These are phyloP conservation scores for Gaeumannomyces tritici DNA, from an alignment of 2,329 filamentous ascomycete genomes.

Conservation along the genomic window DNA sequence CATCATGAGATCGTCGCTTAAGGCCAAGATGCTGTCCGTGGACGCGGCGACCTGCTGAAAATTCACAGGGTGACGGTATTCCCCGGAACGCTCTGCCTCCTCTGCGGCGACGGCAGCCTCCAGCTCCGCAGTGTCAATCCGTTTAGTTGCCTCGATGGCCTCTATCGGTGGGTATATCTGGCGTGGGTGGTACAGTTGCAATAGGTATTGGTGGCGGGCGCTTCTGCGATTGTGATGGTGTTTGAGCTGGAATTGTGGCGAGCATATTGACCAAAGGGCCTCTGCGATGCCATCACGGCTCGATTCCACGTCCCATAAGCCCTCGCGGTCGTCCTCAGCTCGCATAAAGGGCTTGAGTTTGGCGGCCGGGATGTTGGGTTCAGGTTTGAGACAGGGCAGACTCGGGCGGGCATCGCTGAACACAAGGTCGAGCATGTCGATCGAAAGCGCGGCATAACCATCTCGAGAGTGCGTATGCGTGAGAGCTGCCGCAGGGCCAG, in stretches of 20 bases:
- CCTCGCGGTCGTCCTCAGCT: not conserved
- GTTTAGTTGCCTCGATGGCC: not conserved
- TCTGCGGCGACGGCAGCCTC: not conserved
- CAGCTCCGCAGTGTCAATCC: not conserved
- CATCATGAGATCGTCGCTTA: slow-evolving; percentile 20
- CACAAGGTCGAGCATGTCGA: not conserved
- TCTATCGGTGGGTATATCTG: not conserved
- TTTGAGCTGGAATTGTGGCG: not conserved
- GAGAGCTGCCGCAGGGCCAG: not conserved
- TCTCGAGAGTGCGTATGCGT: not conserved
- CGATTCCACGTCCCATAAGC: not conserved
- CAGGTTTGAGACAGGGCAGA: not conserved
- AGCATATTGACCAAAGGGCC: not conserved
- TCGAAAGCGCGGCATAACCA: not conserved
- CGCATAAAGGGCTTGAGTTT: not conserved
- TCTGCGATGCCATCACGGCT: not conserved
- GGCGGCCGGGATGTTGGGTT: not conserved
- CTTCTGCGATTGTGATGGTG: not conserved
- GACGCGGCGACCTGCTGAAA: slow-evolving; percentile 6
- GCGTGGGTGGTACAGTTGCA: not conserved
- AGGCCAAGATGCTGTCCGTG: slow-evolving; percentile 19
- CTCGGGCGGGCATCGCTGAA: not conserved
- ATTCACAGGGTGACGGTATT: not conserved
- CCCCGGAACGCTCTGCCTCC: not conserved
- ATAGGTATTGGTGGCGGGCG: not conserved